These are phyloP conservation scores for Polyporus tsugae DNA, from an alignment of 1,284 basidiomycete species.

Conservation along the genomic window DNA sequence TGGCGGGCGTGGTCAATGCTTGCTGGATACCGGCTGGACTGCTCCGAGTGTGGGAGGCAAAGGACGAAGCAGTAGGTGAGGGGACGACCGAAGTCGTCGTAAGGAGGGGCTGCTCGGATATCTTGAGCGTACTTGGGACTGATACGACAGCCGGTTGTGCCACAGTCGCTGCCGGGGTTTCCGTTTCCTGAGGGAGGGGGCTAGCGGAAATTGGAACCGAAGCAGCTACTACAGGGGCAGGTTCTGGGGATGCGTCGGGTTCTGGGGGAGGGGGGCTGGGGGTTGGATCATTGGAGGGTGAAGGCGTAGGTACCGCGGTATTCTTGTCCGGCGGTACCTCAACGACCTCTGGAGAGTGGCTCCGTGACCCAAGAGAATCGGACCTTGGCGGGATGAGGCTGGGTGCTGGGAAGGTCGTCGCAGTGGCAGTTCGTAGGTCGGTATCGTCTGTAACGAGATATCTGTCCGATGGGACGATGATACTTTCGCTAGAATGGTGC, in stretches of 20 bases:
- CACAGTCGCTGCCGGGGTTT: conserved; percentile 10
- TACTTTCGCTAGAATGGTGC: conserved; percentile 34
- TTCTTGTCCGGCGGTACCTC: conserved; percentile 27
- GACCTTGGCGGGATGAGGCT: conserved; percentile 30
- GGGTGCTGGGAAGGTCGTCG: conserved; percentile 49
- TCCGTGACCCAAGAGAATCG: conserved; percentile 28
- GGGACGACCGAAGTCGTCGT: conserved; percentile 37
- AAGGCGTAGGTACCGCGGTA: conserved; percentile 11
- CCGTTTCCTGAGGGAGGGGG: conserved; percentile 26
- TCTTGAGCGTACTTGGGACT: conserved; percentile 31
- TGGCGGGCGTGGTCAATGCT: conserved; percentile 38
- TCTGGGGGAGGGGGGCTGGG: conserved; percentile 7
- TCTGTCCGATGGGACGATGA: conserved; percentile 41
- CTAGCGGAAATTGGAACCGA: conserved; percentile 25
- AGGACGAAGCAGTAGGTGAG: conserved; percentile 49
- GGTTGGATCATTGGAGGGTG: neutral
- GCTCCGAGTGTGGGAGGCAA: conserved; percentile 38
- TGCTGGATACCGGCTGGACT: conserved; percentile 40
- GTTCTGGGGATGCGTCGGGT: conserved; percentile 2
- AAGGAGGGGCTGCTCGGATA: conserved; percentile 29
- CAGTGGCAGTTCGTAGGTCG: conserved; percentile 53
- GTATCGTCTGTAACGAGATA: conserved; percentile 46
- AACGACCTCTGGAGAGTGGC: neutral
- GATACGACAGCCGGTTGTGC: conserved; percentile 32
- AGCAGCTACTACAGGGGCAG: conserved; percentile 15